Conservation (phyloP, 1,284 basidiomycete species). For the Cryptococcus sp. region DNA sequence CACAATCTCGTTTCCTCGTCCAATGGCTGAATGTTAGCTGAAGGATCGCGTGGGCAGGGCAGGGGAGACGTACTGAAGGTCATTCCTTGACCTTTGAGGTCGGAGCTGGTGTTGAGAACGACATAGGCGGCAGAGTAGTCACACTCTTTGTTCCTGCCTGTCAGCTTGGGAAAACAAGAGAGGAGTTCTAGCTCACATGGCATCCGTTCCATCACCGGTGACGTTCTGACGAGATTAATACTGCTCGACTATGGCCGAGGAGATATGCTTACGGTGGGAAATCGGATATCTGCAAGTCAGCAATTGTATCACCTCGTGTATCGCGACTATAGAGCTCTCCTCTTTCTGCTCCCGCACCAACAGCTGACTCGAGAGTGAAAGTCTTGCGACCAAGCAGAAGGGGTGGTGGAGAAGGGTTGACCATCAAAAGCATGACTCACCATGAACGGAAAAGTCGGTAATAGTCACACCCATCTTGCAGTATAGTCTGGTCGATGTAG, state of each 20-base stretch:
- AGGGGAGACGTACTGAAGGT: constrained; percentile 61
- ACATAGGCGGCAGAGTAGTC: constrained; percentile 94
- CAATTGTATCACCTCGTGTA: too few relatives aligned
- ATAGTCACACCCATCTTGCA: constrained; percentile 35
- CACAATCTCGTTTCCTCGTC: constrained; percentile 88
- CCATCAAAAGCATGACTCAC: constrained; percentile 26
- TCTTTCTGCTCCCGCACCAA: too few relatives aligned
- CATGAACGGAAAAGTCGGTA: constrained; percentile 43
- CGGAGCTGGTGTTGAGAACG: constrained; percentile 58
- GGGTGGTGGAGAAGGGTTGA: constrained; percentile 5
- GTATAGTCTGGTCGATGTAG: background rate
- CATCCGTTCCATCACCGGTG: constrained; percentile 82
- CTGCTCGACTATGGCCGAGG: constrained; percentile 4
- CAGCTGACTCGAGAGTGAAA: background rate
- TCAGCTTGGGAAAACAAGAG: background rate
- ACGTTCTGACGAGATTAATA: constrained; percentile 44
- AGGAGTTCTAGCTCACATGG: constrained; percentile 54
- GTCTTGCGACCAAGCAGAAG: background rate
- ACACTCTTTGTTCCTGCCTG: constrained; percentile 77
- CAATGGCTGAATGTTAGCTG: constrained; percentile 56
- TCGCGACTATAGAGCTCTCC: too few relatives aligned
- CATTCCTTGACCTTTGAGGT: constrained; percentile 82
- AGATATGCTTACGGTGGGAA: constrained; percentile 58
- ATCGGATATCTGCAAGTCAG: constrained; percentile 61
- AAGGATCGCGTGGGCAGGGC: background rate